Evolutionary conservation across 768 basidiomycete species (phyloP).

Genomic region (Punctularia strigosozonata): DNA sequence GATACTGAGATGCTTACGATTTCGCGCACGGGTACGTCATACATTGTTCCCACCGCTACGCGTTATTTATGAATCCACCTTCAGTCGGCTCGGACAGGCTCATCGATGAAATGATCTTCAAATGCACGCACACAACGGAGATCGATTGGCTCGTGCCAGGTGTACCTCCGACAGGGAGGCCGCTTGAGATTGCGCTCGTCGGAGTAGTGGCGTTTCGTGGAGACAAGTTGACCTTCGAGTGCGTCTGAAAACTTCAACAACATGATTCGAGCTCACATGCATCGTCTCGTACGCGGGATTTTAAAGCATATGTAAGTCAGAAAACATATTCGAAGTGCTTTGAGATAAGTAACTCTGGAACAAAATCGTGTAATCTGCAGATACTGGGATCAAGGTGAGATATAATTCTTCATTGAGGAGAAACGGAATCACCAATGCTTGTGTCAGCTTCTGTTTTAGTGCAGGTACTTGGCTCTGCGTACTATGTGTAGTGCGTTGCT

Average conservation of each 20-base stretch:
- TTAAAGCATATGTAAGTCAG: slow-evolving; percentile 17
- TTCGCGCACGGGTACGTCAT: slow-evolving; percentile 26
- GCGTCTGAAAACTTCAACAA: slow-evolving; percentile 8
- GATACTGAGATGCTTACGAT: slow-evolving; percentile 28
- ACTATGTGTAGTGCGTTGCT: neutral
- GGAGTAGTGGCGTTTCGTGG: slow-evolving; percentile 34
- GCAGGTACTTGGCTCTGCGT: slow-evolving; percentile 16
- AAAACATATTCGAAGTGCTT: neutral
- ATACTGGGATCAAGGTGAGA: slow-evolving; percentile 41
- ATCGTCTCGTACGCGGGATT: neutral
- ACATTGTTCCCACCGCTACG: too few species aligned
- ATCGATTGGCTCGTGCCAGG: slow-evolving; percentile 27
- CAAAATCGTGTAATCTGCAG: slow-evolving; percentile 12
- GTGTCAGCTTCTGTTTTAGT: slow-evolving; percentile 32
- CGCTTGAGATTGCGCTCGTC: slow-evolving; percentile 28
- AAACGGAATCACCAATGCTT: too few species aligned
- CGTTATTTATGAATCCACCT: neutral
- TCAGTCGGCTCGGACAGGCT: slow-evolving; percentile 30
- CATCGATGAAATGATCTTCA: slow-evolving; percentile 36
- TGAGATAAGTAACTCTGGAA: neutral
- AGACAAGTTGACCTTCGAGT: slow-evolving; percentile 39
- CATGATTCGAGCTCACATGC: slow-evolving; percentile 1
- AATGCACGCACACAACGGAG: slow-evolving; percentile 30
- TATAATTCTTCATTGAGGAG: too few species aligned
- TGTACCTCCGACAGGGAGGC: slow-evolving; percentile 20